These are phyloP conservation scores for Platanthera zijinensis DNA, from an alignment of 106 monocot genomes.

Conservation along the genomic window DNA sequence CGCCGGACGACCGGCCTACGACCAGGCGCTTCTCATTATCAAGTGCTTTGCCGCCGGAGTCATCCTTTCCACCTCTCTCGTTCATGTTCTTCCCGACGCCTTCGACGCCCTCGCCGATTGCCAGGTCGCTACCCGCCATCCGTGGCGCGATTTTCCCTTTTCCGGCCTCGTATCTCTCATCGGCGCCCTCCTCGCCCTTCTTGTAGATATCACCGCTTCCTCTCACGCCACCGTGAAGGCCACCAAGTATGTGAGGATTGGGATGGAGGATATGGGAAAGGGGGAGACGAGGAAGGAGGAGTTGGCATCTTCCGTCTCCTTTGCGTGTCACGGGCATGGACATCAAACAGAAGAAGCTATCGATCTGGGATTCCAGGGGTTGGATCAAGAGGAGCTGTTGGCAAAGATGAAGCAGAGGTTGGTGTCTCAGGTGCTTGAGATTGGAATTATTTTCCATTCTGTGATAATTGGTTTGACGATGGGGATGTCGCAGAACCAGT, in stretches of 20 bases:
- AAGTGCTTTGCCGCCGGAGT: slow-evolving; percentile 97
- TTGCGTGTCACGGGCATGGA: slow-evolving; percentile 7
- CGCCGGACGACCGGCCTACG: slow-evolving; percentile 39
- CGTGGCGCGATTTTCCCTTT: slow-evolving; percentile 91
- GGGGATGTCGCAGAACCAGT: slow-evolving; percentile 94
- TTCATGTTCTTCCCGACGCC: slow-evolving; percentile 95
- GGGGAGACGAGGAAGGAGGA: not conserved
- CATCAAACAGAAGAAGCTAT: slow-evolving; percentile 16
- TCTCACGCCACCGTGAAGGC: slow-evolving; percentile 28
- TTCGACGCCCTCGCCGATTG: slow-evolving; percentile 68
- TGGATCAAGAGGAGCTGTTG: slow-evolving; percentile 54
- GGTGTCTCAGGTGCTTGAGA: slow-evolving; percentile 90
- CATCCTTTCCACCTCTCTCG: slow-evolving; percentile 87
- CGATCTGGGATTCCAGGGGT: slow-evolving; percentile 17
- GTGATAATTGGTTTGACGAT: slow-evolving; percentile 89
- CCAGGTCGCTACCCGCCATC: slow-evolving; percentile 56
- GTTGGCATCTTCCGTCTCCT: not conserved
- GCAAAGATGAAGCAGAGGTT: slow-evolving; percentile 76
- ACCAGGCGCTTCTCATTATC: slow-evolving; percentile 53
- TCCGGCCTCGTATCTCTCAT: slow-evolving; percentile 65
- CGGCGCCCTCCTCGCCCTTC: slow-evolving; percentile 77
- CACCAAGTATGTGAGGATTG: slow-evolving; percentile 15
- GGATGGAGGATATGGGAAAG: slow-evolving; percentile 13
- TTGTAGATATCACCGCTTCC: slow-evolving; percentile 80
- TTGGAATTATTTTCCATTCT: slow-evolving; percentile 92